Evolutionary conservation across 768 basidiomycete genomes (phyloP).

Genomic region (Mycena vitilis): DNA sequence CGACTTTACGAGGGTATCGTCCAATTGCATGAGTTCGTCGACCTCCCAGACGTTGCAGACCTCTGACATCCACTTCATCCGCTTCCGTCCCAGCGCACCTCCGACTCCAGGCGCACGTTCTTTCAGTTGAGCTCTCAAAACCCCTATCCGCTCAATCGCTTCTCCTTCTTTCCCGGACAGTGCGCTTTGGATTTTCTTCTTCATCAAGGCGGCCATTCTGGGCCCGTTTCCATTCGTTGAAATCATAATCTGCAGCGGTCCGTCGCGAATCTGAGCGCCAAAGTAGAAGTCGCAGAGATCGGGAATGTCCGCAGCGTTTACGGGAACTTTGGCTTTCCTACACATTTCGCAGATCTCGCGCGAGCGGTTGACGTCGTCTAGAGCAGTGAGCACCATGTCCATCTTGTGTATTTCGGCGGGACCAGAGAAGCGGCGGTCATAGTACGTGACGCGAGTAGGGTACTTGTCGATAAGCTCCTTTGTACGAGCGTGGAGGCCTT

Average conservation of each 20-base stretch:
- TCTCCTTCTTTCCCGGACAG: constrained; percentile 79
- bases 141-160: constrained; percentile 85
- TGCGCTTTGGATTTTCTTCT: constrained; percentile 71
- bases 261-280: constrained; percentile 90
- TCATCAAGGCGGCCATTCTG: constrained; percentile 87
- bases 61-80: constrained; percentile 94
- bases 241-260: constrained; percentile 95
- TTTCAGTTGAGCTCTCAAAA: constrained; percentile 77
- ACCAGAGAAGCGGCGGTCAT: constrained; percentile 74
- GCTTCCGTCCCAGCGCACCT: constrained; percentile 75
- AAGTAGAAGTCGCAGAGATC: constrained; percentile 98
- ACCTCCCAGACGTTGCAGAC: constrained; percentile 89
- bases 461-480: constrained; percentile 61
- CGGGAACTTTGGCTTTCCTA: constrained; percentile 77
- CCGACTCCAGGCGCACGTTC: constrained; percentile 87
- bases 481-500: constrained; percentile 73
- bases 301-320: constrained; percentile 97
- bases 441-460: constrained; percentile 71
- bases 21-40: constrained; percentile 79
- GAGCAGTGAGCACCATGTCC: constrained; percentile 94
- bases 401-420: constrained; percentile 73
- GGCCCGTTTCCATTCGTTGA: constrained; percentile 96
- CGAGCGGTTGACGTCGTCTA: constrained; percentile 83
- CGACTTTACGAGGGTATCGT: constrained; percentile 70
- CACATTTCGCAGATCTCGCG: constrained; percentile 79